Base-by-base conservation (phyloP, 768 basidiomycete species). In the Rossbeevera mucosa region DNA sequence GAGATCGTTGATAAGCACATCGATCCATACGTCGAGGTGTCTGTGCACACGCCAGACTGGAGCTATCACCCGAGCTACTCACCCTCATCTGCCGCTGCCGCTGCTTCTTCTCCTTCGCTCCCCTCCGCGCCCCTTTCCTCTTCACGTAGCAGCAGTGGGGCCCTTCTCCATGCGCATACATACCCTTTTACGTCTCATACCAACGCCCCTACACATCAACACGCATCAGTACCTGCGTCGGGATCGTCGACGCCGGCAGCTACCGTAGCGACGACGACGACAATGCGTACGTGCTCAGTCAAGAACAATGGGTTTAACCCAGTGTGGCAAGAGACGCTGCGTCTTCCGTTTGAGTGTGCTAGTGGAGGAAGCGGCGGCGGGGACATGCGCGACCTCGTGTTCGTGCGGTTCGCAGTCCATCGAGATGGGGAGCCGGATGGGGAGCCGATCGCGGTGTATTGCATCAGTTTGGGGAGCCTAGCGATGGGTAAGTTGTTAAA, bases 281-380 rank as follows among this genome's bases (percentile, higher is more conserved):
- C 76, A 4, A 67, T 67, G 50, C 76, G 79, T 40, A 95, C 91
- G 4, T 71, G 69, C 20, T 72, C 78, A 0, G 81, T 94, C 50
- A 83, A 81, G 70, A 86, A 91, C 66, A 94, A 94, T 64, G 91
- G 94, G 0, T 94, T 95, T 74, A 96, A 96, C 67, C 95, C 95
- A 0, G 71, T 67, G 2, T 97, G 94, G 90, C 78, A 91, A 56
- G 82, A 93, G 60, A 65, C 66, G 33, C 69, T 94, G 22, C 68
- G 71, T 18, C 67, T 94, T 20, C 83, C 85, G n/a, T 94, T 94
- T 61, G 81, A 83, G 46, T 84, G 85, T 59, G 76, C 86, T 25
- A 82, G 86, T 0, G 28, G 28, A 26, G 26, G 26, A 26, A 7
- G 8, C 11, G 11, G 28, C 28, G 28, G 28, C 33, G 33, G 33